Evolutionary conservation across 768 basidiomycete genomes (phyloP), one percentile per base, ranked within the genome.

Genomic region (Cystofilobasidium bisporidii): DNA sequence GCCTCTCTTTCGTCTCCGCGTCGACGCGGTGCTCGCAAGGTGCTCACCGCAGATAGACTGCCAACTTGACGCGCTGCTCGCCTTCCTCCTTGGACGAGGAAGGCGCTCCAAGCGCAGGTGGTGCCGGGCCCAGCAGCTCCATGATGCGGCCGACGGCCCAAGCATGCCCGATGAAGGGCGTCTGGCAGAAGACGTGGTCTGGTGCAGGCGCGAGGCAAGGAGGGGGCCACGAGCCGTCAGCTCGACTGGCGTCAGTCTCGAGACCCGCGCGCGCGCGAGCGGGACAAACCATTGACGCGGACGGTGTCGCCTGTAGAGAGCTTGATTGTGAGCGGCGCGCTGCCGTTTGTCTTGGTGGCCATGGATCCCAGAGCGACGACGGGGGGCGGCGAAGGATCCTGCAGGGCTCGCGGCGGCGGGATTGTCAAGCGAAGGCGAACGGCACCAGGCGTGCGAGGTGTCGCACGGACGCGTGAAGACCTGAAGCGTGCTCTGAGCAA

Each of bases 121-220:
- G 50, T 6, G 50, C 50, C 6, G 53, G 53, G 3, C 4, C 28
- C 2, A 56, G 30, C 14, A 56, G 6, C 53, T 56, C 53, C 53
- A 56, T 56, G 30, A 56, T 17, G 17, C 53, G 26, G 17, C 53
- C 26, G 26, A 56, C 53, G 53, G 53, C 53, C 53, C 53, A 56
- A 9, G 53, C 53, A 32, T 56, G 53, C 3, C 53, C 53, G 26
- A 56, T 32, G 53, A 56, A 56, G 5, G 53, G 53, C 53, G 53
- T 56, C 28, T 56, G 10, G 15, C 53, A 56, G 53, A 30, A 56
- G 53, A 56, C 53, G 30, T 56, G 53, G 53, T 56, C 53, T 56
- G 53, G 10, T 5, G 4, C 10, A 4, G 43, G 4, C 8, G n/a
- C 45, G 6, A 18, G 18, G 18, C 45, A 6, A 47, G 18, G 28